phyloP scores from a whole-genome alignment of 305 asterid species.

The Solanum chacoense region DNA sequence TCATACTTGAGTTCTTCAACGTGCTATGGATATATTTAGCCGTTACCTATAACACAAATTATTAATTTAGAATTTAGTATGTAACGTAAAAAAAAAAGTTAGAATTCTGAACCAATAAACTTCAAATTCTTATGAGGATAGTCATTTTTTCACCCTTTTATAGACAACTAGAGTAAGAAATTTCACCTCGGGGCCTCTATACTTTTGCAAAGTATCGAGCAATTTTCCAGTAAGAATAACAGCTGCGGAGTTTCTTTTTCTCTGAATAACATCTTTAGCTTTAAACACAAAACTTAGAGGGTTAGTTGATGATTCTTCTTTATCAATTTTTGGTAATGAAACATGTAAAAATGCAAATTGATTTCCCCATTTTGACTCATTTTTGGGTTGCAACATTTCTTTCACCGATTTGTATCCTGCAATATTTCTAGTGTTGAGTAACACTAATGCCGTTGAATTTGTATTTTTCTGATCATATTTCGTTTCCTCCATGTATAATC shows the following conservation, averaged over 20 bases:
- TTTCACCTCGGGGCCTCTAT: conserved; percentile 12
- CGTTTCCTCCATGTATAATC: conserved; percentile 11
- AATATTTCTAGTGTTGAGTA: conserved; percentile 11
- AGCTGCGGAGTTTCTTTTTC: conserved; percentile 9
- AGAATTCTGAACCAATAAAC: accelerated
- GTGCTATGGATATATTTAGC: conserved; percentile 32
- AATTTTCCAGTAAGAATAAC: conserved; percentile 9
- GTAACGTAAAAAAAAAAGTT: too few species aligned
- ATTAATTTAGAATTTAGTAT: too few species aligned
- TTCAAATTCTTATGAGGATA: not conserved
- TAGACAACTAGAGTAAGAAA: not conserved
- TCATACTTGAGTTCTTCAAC: conserved; percentile 44
- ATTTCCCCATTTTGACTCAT: conserved; percentile 14
- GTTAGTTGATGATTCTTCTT: not conserved
- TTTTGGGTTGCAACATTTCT: conserved; percentile 9
- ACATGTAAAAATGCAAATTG: conserved; percentile 13
- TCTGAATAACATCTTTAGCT: conserved; percentile 1
- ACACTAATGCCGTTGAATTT: conserved; percentile 8
- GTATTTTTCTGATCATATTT: not conserved
- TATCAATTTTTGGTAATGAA: conserved; percentile 4
- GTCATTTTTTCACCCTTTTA: not conserved
- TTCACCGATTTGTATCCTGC: conserved; percentile 10
- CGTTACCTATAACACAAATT: conserved; percentile 19
- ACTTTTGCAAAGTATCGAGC: not conserved
- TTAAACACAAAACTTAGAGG: conserved; percentile 6